These are phyloP conservation scores for Rhodotorula kratochvilovae DNA, from an alignment of 768 basidiomycete species.

Conservation along the genomic window DNA sequence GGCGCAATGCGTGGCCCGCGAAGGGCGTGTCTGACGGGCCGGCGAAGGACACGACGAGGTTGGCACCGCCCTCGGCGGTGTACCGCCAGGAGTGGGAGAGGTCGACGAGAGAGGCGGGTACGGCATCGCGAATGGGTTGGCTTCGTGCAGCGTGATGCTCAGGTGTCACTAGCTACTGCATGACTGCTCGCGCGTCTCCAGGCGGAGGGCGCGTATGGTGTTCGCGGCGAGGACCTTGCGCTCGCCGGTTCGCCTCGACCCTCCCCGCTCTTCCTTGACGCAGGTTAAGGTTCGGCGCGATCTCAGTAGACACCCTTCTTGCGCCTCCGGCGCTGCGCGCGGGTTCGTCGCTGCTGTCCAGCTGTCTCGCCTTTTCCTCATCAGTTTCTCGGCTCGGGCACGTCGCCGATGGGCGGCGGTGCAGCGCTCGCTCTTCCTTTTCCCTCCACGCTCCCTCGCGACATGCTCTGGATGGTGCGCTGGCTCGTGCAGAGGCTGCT, in stretches of 20 bases:
- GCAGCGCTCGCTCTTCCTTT: neutral
- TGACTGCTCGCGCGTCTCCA: no score
- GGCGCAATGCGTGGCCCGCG: constrained; percentile 66
- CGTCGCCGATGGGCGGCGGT: neutral
- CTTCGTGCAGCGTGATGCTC: no score
- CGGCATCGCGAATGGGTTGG: neutral
- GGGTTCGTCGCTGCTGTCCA: no score
- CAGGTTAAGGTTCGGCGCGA: no score
- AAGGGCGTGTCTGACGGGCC: constrained; percentile 54
- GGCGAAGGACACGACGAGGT: constrained; percentile 76
- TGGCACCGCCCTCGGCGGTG: constrained; percentile 85
- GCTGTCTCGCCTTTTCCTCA: neutral
- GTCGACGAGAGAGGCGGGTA: constrained; percentile 38
- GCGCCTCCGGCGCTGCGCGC: no score
- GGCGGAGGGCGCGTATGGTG: no score
- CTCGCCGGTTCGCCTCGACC: no score
- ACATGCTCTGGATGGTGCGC: neutral
- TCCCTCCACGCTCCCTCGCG: neutral
- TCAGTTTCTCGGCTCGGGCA: neutral
- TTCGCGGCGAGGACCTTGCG: no score
- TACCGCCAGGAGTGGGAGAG: constrained; percentile 68
- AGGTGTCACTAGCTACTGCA: no score
- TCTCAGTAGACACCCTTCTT: neutral
- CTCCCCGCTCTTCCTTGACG: no score
- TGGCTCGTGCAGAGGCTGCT: constrained; percentile 10